Evolutionary conservation across 148 eudicot species (phyloP).

Genomic region (Silene conica): DNA sequence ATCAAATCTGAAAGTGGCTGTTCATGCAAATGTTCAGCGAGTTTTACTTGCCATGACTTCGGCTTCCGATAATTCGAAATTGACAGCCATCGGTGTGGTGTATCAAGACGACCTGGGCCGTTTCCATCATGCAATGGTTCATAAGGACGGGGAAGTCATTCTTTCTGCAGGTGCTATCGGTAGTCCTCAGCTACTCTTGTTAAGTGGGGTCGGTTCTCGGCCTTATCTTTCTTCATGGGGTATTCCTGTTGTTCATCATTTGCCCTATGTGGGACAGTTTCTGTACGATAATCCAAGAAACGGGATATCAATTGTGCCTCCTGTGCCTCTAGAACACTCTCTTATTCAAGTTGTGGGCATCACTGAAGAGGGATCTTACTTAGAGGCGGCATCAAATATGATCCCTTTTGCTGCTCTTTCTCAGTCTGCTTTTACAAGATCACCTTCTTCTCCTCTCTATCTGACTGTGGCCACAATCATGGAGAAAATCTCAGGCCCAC

Average conservation of each 20-base stretch:
- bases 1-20: slow-evolving; percentile 55
- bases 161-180: slow-evolving; percentile 86
- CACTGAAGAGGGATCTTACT: slow-evolving; percentile 61
- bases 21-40: slow-evolving; percentile 72
- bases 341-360: slow-evolving; percentile 95
- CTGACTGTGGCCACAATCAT: slow-evolving; percentile 80
- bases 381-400: slow-evolving; percentile 81
- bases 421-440: slow-evolving; percentile 42
- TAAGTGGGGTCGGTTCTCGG: slow-evolving; percentile 83
- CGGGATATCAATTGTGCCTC: slow-evolving; percentile 81
- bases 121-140: slow-evolving; percentile 70
- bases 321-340: slow-evolving; percentile 74
- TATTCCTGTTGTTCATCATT: slow-evolving; percentile 69
- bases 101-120: slow-evolving; percentile 56
- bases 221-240: slow-evolving; percentile 88
- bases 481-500: slow-evolving; percentile 76
- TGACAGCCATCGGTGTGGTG: slow-evolving; percentile 72
- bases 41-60: slow-evolving; percentile 46
- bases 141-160: slow-evolving; percentile 62
- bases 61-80: slow-evolving; percentile 19
- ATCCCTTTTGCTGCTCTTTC: slow-evolving; percentile 58
- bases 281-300: slow-evolving; percentile 90
- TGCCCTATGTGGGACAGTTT: slow-evolving; percentile 79
- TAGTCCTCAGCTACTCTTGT: slow-evolving; percentile 76
- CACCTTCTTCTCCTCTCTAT: slow-evolving; percentile 46